Evolutionary conservation across 139 green algal genomes (phyloP).

Genomic region (Haematococcus sp.): DNA sequence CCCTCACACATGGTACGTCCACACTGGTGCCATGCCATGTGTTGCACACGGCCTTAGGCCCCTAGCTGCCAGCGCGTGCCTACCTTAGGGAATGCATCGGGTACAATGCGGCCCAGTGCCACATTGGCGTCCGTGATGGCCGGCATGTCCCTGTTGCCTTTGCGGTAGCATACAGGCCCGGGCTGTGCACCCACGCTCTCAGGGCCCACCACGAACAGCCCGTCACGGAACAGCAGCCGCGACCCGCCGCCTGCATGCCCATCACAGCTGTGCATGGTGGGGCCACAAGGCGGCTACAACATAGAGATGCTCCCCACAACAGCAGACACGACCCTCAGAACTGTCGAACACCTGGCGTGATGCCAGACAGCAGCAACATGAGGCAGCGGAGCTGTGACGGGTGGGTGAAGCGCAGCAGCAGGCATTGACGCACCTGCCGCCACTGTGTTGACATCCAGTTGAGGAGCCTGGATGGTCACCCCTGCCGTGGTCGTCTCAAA

Average conservation of each 20-base stretch:
- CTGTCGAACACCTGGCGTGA: too few species aligned
- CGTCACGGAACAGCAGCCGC: conserved; percentile 72
- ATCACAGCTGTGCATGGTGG: background rate
- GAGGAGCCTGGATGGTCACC: conserved; percentile 71
- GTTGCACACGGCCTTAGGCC: too few species aligned
- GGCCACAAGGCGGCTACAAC: too few species aligned
- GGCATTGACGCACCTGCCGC: conserved; percentile 54
- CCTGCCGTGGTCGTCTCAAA: conserved; percentile 91
- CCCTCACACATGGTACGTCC: too few species aligned
- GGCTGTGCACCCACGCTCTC: conserved; percentile 94
- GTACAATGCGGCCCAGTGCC: conserved; percentile 87
- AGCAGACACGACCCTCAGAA: too few species aligned
- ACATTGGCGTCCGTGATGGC: conserved; percentile 97
- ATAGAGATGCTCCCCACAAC: too few species aligned
- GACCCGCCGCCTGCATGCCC: conserved; percentile 71
- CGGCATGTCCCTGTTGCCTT: conserved; percentile 71
- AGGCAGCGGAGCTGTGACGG: too few species aligned
- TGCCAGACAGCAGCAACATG: too few species aligned
- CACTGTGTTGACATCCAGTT: conserved; percentile 99
- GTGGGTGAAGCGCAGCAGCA: too few species aligned
- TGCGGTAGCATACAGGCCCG: conserved; percentile 94
- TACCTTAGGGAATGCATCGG: conserved; percentile 90
- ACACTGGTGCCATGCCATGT: too few species aligned
- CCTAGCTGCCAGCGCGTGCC: background rate
- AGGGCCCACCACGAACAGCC: conserved; percentile 80